Evolutionary conservation across 306 rosid genomes (phyloP), one percentile per base, ranked within the genome.

Genomic region (Corylus americana): DNA sequence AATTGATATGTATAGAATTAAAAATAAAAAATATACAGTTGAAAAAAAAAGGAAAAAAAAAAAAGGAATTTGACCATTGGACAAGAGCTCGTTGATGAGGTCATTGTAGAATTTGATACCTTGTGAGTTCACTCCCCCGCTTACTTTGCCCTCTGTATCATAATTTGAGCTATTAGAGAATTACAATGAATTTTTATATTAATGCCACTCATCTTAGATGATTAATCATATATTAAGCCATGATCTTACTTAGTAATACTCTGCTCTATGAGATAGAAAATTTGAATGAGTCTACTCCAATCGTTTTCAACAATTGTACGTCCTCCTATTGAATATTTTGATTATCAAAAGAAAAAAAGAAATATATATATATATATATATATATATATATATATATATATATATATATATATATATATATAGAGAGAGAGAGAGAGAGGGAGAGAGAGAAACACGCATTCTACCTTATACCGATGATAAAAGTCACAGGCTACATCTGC

Each of bases 41-140:
- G 0, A 6, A 37, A 37, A 37, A 37, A 31, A 31, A 2, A 5
- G 1, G 1, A 37, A 6, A 3, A 16, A 9, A 8, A 1, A 58
- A 17, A 1, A 29, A 35, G n/a, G 11, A 27, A 8, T 16, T 22
- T 53, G 12, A 87, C 87, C 84, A 58, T 84, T 71, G 8, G 79
- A 58, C 7, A 87, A 50, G 74, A 87, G 86, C 29, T 78, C 86
- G n/a, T 87, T 42, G 61, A 87, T 81, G 37, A 87, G 62, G 16
- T 84, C 69, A 48, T 83, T 87, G 82, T 87, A 87, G 78, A 83
- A 87, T 59, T 81, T 73, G 48, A 87, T 84, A 1, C 86, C 87
- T 0, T 14, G 48, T 75, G 61, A 57, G 74, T 87, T 87, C 31
- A 84, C 82, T 22, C 90, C 90, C 11, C 84, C 86, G 12, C 74